A percentile compares a stretch with the other conserved stretches of the same genome.
These are phyloP conservation scores for Metschnikowia borealis DNA, from an alignment of 805 yeast species.

Conservation along the genomic window DNA sequence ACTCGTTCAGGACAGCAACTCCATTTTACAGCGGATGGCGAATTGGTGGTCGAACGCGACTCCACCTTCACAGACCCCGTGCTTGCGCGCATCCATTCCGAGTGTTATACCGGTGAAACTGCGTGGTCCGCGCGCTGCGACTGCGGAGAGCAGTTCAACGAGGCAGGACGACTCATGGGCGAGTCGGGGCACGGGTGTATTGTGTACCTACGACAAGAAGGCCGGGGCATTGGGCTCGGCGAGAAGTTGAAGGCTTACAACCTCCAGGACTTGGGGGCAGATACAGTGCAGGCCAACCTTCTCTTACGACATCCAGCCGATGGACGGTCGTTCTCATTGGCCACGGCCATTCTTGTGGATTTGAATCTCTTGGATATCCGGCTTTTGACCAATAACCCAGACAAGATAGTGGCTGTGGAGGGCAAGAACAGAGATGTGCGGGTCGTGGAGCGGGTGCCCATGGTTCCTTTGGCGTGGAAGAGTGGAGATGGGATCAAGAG, in stretches of 20 bases:
- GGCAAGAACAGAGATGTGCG: slow-evolving; percentile 70
- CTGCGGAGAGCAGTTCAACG: slow-evolving; percentile 98
- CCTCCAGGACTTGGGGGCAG: slow-evolving; percentile 96
- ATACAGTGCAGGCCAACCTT: slow-evolving; percentile 94
- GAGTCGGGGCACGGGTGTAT: slow-evolving; percentile 85
- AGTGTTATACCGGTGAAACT: slow-evolving; percentile 98
- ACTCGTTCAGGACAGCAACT: slow-evolving; percentile 21
- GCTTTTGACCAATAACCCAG: slow-evolving; percentile 91
- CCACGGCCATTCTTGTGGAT: slow-evolving; percentile 88
- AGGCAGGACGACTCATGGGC: slow-evolving; percentile 94
- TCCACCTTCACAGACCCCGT: slow-evolving; percentile 39
- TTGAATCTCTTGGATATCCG: slow-evolving; percentile 69
- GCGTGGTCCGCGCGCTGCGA: slow-evolving; percentile 99
- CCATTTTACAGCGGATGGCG: slow-evolving; percentile 32
- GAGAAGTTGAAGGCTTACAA: slow-evolving; percentile 96
- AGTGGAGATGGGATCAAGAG: slow-evolving; percentile 64
- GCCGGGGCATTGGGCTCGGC: slow-evolving; percentile 97
- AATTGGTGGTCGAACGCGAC: slow-evolving; percentile 19
- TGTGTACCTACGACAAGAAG: slow-evolving; percentile 95
- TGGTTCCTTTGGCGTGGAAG: slow-evolving; percentile 94
- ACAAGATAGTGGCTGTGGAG: slow-evolving; percentile 91
- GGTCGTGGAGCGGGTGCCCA: slow-evolving; percentile 88
- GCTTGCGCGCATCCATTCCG: slow-evolving; percentile 88
- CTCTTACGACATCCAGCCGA: slow-evolving; percentile 96
- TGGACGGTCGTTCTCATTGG: slow-evolving; percentile 88